These are phyloP conservation scores for Thalassiosira exigua DNA, from an alignment of 352 stramenopile species.

Conservation along the genomic window DNA sequence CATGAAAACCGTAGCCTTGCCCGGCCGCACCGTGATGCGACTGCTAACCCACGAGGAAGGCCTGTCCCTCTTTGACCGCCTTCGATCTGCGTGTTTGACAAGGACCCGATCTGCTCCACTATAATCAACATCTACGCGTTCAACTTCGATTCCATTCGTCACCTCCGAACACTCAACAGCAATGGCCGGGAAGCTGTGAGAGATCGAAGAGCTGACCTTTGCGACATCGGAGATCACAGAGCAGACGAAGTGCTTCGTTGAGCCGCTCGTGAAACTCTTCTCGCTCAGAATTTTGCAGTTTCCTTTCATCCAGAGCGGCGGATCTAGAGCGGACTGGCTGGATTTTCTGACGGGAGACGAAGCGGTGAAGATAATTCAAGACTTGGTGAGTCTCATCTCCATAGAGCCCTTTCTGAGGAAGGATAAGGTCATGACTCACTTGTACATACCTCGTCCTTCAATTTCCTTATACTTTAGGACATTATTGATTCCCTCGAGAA, in stretches of 20 bases:
- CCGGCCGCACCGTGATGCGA: constrained; percentile 66
- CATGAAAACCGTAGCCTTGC: constrained; percentile 74
- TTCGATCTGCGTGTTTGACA: constrained; percentile 78
- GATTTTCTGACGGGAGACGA: constrained; percentile 83
- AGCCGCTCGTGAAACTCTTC: constrained; percentile 78
- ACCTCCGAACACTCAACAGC: constrained; percentile 81
- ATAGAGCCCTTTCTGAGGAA: too few relatives aligned
- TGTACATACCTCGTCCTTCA: too few relatives aligned
- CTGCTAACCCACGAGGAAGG: constrained; percentile 70
- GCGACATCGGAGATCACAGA: constrained; percentile 67
- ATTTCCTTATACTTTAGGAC: too few relatives aligned
- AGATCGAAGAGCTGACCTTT: constrained; percentile 79
- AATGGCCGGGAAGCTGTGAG: constrained; percentile 80
- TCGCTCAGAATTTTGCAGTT: constrained; percentile 80
- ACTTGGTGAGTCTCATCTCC: constrained; percentile 82
- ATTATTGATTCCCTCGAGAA: constrained; percentile 74
- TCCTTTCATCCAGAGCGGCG: constrained; percentile 66
- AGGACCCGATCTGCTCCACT: constrained; percentile 64
- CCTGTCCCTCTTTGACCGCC: constrained; percentile 66
- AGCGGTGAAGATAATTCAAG: constrained; percentile 78
- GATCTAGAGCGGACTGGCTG: constrained; percentile 79
- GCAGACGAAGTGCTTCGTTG: constrained; percentile 72
- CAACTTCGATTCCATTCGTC: constrained; percentile 76
- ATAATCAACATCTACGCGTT: constrained; percentile 83
- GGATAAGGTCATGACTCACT: too few relatives aligned